Conservation (phyloP, 768 basidiomycete species). For the Melanogaster broomeanus region DNA sequence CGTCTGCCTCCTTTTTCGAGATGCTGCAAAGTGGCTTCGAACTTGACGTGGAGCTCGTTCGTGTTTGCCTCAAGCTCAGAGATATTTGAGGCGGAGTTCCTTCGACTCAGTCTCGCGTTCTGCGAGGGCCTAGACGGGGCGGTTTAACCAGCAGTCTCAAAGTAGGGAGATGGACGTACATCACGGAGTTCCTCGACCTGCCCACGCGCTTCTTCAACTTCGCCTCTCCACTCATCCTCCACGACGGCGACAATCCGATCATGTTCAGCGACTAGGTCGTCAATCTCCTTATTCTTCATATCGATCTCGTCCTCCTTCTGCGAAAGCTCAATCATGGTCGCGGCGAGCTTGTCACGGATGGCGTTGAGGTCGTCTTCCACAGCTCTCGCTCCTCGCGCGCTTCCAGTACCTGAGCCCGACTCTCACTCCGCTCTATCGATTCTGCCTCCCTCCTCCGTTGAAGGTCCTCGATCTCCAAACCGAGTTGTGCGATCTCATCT, state of each 20-base stretch:
- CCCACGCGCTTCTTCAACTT: slow-evolving; percentile 76
- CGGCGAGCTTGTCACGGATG: slow-evolving; percentile 74
- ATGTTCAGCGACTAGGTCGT: slow-evolving; percentile 76
- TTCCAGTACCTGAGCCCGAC: slow-evolving; percentile 69
- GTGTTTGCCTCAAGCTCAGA: slow-evolving; percentile 75
- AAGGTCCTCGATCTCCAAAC: slow-evolving; percentile 66
- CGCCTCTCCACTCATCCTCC: slow-evolving; percentile 86
- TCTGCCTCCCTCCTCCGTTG: slow-evolving; percentile 64
- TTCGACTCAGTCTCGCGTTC: slow-evolving; percentile 81
- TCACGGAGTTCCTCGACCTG: slow-evolving; percentile 82
- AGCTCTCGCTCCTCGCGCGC: slow-evolving; percentile 74
- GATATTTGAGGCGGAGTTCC: slow-evolving; percentile 69
- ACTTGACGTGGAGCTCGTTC: slow-evolving; percentile 69
- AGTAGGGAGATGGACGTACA: slow-evolving; percentile 39
- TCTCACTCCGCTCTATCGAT: slow-evolving; percentile 68
- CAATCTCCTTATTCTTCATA: slow-evolving; percentile 72
- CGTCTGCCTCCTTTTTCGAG: slow-evolving; percentile 76
- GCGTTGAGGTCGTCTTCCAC: slow-evolving; percentile 80
- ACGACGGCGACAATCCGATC: slow-evolving; percentile 70
- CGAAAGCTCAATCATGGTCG: slow-evolving; percentile 78
- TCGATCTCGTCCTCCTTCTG: slow-evolving; percentile 89
- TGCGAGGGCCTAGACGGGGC: slow-evolving; percentile 55
- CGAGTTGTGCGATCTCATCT: slow-evolving; percentile 65
- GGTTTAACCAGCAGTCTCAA: slow-evolving; percentile 1
- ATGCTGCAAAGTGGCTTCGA: slow-evolving; percentile 72